Base-by-base conservation (phyloP, 208 protist species). In the Angomonas desouzai region DNA sequence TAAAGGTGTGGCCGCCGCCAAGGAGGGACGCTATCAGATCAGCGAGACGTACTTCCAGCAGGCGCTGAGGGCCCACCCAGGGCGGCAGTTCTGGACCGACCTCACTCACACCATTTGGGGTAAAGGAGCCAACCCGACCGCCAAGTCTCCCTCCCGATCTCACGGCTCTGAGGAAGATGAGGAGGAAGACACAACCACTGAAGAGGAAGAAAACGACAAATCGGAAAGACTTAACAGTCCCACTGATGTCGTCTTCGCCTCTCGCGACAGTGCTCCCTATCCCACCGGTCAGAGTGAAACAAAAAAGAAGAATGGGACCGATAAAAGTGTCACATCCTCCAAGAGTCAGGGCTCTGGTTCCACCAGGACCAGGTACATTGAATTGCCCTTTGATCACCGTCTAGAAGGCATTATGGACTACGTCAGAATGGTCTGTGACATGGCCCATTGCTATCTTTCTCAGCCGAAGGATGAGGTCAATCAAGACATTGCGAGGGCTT, bases 41-140 rank as follows among this genome's bases (percentile, higher is more conserved):
- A 63, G 70, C 0, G 70, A 76, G 47, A 68, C 76, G 29, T 71
- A 76, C 57, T 81, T 73, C 55, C 70, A 76, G 0, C 75, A 81
- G 49, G 70, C 75, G 25, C 63, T 76, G 68, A 65, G 76, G 48
- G 65, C 56, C 18, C 75, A 81, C 57, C 66, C 70, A 1, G 75
- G 75, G 0, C 48, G 68, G 29, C 23, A n/a, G 0, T 81, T 81
- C 60, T 81, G 75, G 70, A 45, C 49, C 10, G 55, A 48, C 33
- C 32, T 55, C 57, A 74, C 23, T 40, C 11, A 61, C 66, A 59
- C 58, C 38, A 56, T 22, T 13, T 68, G 45, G 45, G 45, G 45
- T 9, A 51, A 51, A 23, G 20, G n/a, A 13, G 45, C 18, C 9
- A 23, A 51, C 18, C 3, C 4, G 45, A 16, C 4, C 3, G 45